phyloP scores from a whole-genome alignment of 1,284 basidiomycete genomes.

The Heterobasidion irregulare region DNA sequence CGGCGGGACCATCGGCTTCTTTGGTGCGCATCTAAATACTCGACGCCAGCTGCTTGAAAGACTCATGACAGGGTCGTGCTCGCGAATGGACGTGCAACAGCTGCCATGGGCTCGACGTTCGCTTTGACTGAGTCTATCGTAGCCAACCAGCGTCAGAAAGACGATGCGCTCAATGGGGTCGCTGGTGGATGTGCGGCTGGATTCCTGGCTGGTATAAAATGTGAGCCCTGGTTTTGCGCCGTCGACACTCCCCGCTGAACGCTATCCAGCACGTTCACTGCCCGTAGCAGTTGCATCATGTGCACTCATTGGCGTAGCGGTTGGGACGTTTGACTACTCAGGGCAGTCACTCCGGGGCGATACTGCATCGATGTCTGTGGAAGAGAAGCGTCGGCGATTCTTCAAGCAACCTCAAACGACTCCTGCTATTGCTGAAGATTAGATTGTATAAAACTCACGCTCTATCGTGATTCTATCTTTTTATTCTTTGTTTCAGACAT shows the following conservation, averaged over 20 bases:
- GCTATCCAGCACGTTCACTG: constrained; percentile 64
- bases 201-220: constrained; percentile 79
- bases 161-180: constrained; percentile 81
- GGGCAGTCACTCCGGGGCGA: constrained; percentile 50
- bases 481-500: neutral
- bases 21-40: constrained; percentile 41
- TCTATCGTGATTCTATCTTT: neutral
- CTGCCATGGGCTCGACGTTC: constrained; percentile 88
- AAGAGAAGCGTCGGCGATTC: constrained; percentile 62
- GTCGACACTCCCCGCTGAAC: constrained; percentile 5
- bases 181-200: constrained; percentile 91
- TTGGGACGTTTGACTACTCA: constrained; percentile 82
- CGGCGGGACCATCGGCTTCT: constrained; percentile 76
- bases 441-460: constrained; percentile 12
- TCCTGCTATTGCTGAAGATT: constrained; percentile 18
- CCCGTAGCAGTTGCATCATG: constrained; percentile 82
- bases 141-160: constrained; percentile 75
- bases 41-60: neutral
- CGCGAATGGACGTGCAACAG: constrained; percentile 28
- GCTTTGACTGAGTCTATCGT: constrained; percentile 76
- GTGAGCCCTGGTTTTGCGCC: constrained; percentile 27
- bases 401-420: constrained; percentile 51
- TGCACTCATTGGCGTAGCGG: constrained; percentile 69
- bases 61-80: neutral
- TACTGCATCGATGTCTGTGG: constrained; percentile 30